A percentile compares a stretch with the other conserved stretches of the same genome.
phyloP scores from a whole-genome alignment of 345 rosid genomes.

The Geranium rotundifolium region DNA sequence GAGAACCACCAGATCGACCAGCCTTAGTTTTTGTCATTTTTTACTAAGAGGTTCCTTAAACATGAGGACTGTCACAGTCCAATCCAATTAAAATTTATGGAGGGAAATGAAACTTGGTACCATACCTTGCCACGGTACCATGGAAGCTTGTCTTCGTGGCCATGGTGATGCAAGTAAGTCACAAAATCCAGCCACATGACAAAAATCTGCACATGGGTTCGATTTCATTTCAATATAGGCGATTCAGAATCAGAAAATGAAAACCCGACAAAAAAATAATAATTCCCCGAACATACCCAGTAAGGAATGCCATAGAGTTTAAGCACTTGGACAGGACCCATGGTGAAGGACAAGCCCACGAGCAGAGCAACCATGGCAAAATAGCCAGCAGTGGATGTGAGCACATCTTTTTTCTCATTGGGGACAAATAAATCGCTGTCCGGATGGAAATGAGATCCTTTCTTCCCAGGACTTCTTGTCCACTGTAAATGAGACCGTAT shows the following conservation, averaged over 20 bases:
- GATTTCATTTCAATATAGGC: too few relatives aligned
- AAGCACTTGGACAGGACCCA: slow-evolving; percentile 58
- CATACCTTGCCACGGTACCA: slow-evolving; percentile 90
- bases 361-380: slow-evolving; percentile 56
- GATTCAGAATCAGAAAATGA: not conserved
- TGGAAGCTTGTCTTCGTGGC: slow-evolving; percentile 61
- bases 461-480: slow-evolving; percentile 80
- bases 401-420: slow-evolving; percentile 52
- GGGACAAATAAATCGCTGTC: slow-evolving; percentile 64
- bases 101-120: not conserved
- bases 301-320: slow-evolving; percentile 70
- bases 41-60: too few relatives aligned
- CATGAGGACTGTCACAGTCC: too few relatives aligned
- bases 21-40: too few relatives aligned
- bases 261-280: not conserved
- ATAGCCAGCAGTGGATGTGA: slow-evolving; percentile 75
- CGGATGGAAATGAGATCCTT: slow-evolving; percentile 78
- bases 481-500: slow-evolving; percentile 29
- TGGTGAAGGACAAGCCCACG: slow-evolving; percentile 27
- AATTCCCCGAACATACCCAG: slow-evolving; percentile 23
- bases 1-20: too few relatives aligned
- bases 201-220: slow-evolving; percentile 32
- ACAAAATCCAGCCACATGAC: slow-evolving; percentile 81
- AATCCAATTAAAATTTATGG: too few relatives aligned
- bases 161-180: slow-evolving; percentile 87